A percentile compares a stretch with the other conserved stretches of the same genome.
Evolutionary conservation across 108 stramenopile species (phyloP).

Genomic region (Cyclotella kingstonii): DNA sequence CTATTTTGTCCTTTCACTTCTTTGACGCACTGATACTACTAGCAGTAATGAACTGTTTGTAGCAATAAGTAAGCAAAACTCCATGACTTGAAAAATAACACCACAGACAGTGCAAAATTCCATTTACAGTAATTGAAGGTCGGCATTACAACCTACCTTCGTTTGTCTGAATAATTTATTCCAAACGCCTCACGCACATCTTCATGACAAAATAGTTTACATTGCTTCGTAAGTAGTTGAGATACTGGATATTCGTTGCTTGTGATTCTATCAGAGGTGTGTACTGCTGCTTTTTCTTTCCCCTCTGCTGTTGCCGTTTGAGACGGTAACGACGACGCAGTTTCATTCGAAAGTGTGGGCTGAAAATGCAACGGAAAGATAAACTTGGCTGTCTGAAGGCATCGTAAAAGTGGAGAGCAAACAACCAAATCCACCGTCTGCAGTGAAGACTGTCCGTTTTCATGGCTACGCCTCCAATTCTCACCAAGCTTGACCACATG

Average conservation of each 20-base stretch:
- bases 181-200: conserved; percentile 74
- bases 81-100: no score
- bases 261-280: neutral
- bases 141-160: conserved; percentile 42
- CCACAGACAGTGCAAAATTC: neutral
- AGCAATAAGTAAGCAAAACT: no score
- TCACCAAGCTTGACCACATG: conserved; percentile 53
- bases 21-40: no score
- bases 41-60: no score
- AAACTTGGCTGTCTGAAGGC: conserved; percentile 67
- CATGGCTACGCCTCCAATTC: conserved; percentile 18
- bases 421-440: conserved; percentile 44
- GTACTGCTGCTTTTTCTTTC: no score
- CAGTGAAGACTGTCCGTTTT: neutral
- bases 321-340: neutral
- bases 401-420: conserved; percentile 63
- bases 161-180: conserved; percentile 64
- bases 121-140: neutral
- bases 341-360: neutral
- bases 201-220: conserved; percentile 49
- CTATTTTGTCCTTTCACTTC: no score
- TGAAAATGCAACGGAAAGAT: conserved; percentile 52
- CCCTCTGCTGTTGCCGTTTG: neutral
- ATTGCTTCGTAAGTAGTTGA: conserved; percentile 24
- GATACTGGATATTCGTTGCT: neutral